A percentile compares a stretch with the other conserved stretches of the same genome.
Evolutionary conservation across 2,329 filamentous ascomycete genomes (phyloP).

Genomic region (Geosmithia morbida): DNA sequence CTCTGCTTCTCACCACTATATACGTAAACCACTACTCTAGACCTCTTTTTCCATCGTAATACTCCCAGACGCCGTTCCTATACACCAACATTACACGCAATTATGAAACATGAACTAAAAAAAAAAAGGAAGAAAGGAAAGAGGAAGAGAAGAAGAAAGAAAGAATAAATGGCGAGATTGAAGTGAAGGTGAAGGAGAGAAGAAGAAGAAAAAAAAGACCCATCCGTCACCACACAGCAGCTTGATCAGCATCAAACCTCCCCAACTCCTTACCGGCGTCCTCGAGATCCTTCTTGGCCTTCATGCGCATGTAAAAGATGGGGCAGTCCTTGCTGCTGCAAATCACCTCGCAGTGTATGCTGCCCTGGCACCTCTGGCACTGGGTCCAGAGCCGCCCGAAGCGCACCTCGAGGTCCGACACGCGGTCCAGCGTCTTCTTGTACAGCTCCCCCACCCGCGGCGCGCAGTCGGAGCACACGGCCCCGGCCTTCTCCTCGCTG

Average conservation of each 20-base stretch:
- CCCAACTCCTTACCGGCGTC: slow-evolving; percentile 82
- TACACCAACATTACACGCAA: too few species aligned
- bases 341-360: slow-evolving; percentile 96
- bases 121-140: background rate
- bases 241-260: slow-evolving; percentile 77
- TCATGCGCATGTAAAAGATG: slow-evolving; percentile 99
- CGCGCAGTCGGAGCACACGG: slow-evolving; percentile 76
- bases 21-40: too few species aligned
- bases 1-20: too few species aligned
- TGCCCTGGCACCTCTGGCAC: slow-evolving; percentile 93
- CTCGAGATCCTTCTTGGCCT: slow-evolving; percentile 97
- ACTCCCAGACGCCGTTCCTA: too few species aligned
- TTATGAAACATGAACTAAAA: too few species aligned
- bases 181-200: background rate
- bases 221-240: slow-evolving; percentile 39
- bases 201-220: background rate
- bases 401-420: slow-evolving; percentile 82
- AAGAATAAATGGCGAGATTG: background rate
- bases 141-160: background rate
- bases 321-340: slow-evolving; percentile 94
- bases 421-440: slow-evolving; percentile 75
- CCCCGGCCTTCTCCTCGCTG: slow-evolving; percentile 67
- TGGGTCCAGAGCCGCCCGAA: slow-evolving; percentile 95
- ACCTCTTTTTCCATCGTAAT: too few species aligned
- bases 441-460: slow-evolving; percentile 85